Conservation (phyloP, 225 moss, liverwort and hornwort species). For the Climacium dendroides region DNA sequence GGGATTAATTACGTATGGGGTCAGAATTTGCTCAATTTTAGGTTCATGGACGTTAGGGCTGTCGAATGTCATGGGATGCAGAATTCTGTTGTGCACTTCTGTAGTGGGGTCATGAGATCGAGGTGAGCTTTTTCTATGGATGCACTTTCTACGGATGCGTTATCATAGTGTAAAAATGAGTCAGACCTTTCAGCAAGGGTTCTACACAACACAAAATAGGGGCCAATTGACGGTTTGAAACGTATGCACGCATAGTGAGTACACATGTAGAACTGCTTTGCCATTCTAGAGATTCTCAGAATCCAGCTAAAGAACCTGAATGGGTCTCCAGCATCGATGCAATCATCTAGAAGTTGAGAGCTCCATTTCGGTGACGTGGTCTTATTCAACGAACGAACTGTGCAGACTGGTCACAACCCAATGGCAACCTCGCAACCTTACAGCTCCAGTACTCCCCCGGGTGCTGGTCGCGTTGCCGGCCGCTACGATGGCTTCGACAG, state of each 20-base stretch:
- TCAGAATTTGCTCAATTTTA: background rate
- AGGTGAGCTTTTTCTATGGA: background rate
- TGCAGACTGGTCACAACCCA: background rate
- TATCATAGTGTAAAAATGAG: background rate
- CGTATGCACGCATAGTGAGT: background rate
- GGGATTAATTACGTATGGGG: background rate
- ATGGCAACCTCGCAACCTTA: slow-evolving; percentile 2
- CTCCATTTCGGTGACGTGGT: background rate
- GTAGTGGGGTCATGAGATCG: background rate
- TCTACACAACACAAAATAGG: background rate
- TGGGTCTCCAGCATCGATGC: background rate
- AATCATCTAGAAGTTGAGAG: background rate
- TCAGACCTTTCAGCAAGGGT: background rate
- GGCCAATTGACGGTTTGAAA: background rate
- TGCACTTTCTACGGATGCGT: background rate
- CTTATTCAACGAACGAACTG: background rate
- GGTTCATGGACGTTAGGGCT: background rate
- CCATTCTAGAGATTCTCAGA: background rate
- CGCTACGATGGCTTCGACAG: slow-evolving; percentile 3
- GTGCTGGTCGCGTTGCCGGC: background rate
- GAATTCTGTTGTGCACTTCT: background rate
- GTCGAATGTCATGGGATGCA: background rate
- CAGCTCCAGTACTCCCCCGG: background rate
- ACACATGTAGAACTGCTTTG: background rate
- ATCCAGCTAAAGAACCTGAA: too few relatives aligned